A percentile compares a stretch with the other conserved stretches of the same genome.
Evolutionary conservation across 2,329 filamentous ascomycete species (phyloP).

Genomic region (Arachnomyces sp.): DNA sequence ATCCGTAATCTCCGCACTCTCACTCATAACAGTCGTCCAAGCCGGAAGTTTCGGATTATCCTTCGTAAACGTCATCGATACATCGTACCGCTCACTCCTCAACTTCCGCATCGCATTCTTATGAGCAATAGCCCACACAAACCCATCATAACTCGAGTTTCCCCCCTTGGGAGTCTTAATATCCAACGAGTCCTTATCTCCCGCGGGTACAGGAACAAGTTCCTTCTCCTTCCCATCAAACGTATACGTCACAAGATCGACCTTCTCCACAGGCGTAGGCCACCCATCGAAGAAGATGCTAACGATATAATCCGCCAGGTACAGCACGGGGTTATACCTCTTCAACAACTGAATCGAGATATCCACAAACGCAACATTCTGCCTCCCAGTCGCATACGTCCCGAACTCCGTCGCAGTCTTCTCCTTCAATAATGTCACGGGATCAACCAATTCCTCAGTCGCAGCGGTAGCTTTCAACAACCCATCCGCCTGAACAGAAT

Average conservation of each 20-base stretch:
- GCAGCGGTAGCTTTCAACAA: conserved; percentile 30
- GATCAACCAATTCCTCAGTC: conserved; percentile 21
- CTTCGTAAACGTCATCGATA: conserved; percentile 87
- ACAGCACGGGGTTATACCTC: conserved; percentile 70
- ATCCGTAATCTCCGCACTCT: conserved; percentile 91
- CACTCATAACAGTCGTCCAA: conserved; percentile 92
- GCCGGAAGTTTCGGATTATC: conserved; percentile 80
- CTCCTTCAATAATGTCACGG: conserved; percentile 59
- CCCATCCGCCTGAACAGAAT: conserved; percentile 39
- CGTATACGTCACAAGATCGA: conserved; percentile 71
- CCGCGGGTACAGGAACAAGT: conserved; percentile 57
- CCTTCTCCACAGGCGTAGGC: conserved; percentile 57
- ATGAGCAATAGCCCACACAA: conserved; percentile 92
- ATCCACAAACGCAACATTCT: conserved; percentile 88
- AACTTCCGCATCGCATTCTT: conserved; percentile 87
- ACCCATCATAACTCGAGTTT: conserved; percentile 68
- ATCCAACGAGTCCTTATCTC: conserved; percentile 51
- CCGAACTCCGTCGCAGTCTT: conserved; percentile 79
- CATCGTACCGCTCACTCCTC: conserved; percentile 86
- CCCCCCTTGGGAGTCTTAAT: conserved; percentile 46
- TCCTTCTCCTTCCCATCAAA: conserved; percentile 87
- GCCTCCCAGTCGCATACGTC: conserved; percentile 80
- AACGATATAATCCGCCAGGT: conserved; percentile 58
- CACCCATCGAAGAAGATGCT: conserved; percentile 76
- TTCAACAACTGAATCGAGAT: conserved; percentile 73